Conservation (phyloP, 345 rosid species). For the Populus euphratica region DNA sequence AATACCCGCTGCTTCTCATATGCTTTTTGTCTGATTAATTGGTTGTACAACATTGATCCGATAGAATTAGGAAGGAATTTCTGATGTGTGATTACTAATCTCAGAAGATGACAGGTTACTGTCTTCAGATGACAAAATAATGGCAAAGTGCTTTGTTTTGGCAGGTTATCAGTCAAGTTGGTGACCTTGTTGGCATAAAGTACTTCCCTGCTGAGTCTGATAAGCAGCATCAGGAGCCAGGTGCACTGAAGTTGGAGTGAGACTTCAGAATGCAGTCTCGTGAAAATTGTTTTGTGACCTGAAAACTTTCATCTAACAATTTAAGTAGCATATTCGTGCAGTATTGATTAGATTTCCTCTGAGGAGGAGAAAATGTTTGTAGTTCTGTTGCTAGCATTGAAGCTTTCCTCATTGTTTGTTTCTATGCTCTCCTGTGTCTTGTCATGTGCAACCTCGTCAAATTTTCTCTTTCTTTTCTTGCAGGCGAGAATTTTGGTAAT, state of each 20-base stretch:
- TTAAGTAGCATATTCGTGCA: neutral
- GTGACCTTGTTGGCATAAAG: conserved; percentile 76
- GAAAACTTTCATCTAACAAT: neutral
- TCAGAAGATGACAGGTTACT: neutral
- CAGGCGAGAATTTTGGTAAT: neutral
- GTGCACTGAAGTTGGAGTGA: conserved; percentile 17
- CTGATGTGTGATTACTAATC: neutral
- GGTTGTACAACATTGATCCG: neutral
- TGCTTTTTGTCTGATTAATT: neutral
- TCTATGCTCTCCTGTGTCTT: neutral
- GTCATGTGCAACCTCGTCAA: neutral
- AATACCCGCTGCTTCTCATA: neutral
- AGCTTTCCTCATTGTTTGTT: neutral
- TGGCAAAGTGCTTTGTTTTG: neutral
- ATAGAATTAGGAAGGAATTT: neutral
- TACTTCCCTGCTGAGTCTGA: conserved; percentile 75
- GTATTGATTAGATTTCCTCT: neutral
- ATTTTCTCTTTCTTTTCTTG: neutral
- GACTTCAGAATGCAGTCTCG: neutral
- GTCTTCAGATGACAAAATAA: neutral
- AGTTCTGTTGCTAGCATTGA: neutral
- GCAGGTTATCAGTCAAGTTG: conserved; percentile 74
- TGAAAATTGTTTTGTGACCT: neutral
- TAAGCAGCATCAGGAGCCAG: conserved; percentile 38
- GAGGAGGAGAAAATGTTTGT: neutral